Percentiles rank a stretch among this genome's conserved stretches.
phyloP scores from a whole-genome alignment of 371 early-diverging fungal genomes.

The Synchytrium microbalum region DNA sequence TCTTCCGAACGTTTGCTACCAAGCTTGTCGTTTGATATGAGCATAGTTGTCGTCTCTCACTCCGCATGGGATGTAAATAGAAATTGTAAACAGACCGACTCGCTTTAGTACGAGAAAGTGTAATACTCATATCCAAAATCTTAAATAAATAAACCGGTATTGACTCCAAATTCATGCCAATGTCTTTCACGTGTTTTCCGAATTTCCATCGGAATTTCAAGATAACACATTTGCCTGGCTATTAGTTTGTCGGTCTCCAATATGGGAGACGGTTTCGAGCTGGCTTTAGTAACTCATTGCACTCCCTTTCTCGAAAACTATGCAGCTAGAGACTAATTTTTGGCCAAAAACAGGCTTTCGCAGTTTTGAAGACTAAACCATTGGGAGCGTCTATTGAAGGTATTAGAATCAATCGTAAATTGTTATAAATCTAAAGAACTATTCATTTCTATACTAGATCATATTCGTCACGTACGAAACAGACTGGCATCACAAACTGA shows the following conservation, averaged over 20 bases:
- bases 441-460: neutral
- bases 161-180: too few relatives aligned
- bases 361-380: neutral
- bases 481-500: neutral
- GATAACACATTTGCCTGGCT: too few relatives aligned
- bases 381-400: neutral
- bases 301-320: neutral
- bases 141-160: too few relatives aligned
- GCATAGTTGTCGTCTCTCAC: too few relatives aligned
- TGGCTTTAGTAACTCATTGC: neutral
- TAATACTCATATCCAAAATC: too few relatives aligned
- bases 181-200: too few relatives aligned
- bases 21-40: too few relatives aligned
- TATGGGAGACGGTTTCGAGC: neutral
- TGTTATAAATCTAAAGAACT: too few relatives aligned
- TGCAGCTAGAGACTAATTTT: neutral
- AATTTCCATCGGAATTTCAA: too few relatives aligned
- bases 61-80: too few relatives aligned
- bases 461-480: neutral
- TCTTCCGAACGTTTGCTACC: too few relatives aligned
- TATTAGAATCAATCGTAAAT: neutral
- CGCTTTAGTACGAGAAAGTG: neutral
- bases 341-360: neutral
- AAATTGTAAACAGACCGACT: neutral
- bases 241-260: too few relatives aligned